phyloP scores from a whole-genome alignment of 306 rosid species.

The Prinsepia uniflora region DNA sequence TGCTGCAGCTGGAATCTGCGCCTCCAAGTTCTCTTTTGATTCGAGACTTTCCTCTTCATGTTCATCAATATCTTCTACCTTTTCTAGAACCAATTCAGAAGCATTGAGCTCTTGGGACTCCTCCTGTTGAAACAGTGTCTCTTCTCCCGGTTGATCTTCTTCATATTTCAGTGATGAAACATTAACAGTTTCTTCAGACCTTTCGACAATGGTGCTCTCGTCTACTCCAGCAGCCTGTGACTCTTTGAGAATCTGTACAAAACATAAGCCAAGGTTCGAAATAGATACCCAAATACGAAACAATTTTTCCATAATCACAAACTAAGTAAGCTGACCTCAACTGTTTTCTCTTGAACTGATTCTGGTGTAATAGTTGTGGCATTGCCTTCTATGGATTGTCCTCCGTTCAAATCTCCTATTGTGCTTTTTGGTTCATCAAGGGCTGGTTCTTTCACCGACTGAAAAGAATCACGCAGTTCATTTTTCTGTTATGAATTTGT shows the following conservation, averaged over 20 bases:
- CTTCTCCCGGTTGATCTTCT: conserved; percentile 7
- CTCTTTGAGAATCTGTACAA: conserved; percentile 24
- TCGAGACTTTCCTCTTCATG: background rate
- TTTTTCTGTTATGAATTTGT: conserved; percentile 22
- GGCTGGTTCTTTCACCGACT: background rate
- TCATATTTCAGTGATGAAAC: conserved; percentile 20
- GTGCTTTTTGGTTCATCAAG: conserved; percentile 6
- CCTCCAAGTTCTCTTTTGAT: conserved; percentile 8
- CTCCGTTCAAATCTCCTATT: conserved; percentile 11
- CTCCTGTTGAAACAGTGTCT: too few relatives aligned
- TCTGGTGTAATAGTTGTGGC: conserved; percentile 12
- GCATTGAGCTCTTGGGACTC: too few relatives aligned
- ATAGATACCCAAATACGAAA: background rate
- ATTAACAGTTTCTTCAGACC: background rate
- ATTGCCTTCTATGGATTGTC: conserved; percentile 19
- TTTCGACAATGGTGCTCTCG: conserved; percentile 18
- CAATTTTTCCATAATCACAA: conserved; percentile 1
- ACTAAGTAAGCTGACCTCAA: conserved; percentile 20
- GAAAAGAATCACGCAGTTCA: conserved; percentile 5
- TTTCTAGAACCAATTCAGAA: too few relatives aligned
- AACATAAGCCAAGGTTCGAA: background rate
- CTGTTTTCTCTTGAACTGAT: conserved; percentile 16
- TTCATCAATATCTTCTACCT: background rate
- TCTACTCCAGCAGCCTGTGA: conserved; percentile 12
- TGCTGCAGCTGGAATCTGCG: background rate